Evolutionary conservation across 202 grass and related monocot species (phyloP), one percentile per base, ranked within the genome.

Genomic region (Setaria viridis): DNA sequence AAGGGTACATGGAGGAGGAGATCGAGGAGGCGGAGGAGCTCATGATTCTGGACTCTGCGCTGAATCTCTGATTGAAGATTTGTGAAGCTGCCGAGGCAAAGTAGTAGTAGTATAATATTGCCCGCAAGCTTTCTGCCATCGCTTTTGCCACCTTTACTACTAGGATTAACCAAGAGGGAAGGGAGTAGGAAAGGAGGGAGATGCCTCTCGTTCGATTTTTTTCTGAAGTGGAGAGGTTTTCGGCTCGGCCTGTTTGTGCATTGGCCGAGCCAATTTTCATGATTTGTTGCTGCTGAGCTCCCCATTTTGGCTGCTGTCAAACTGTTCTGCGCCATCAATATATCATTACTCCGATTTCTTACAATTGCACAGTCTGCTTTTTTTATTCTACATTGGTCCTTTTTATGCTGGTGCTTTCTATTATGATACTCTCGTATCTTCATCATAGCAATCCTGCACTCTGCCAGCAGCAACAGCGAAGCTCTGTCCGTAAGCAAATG

Each of bases 1-100:
- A 82, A 8, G 78, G 57, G 19, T 91, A 84, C 85, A 87, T 92
- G 20, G 94, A 87, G 45, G 94, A 91, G 87, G 91, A 85, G 65
- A 87, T 87, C 9, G 86, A 89, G 63, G 87, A 73, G 20, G 73
- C 49, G 33, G 63, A 89, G 73, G 74, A 90, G 39, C 9, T 47
- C 9, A 83, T 81, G 67, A 63, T 72, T 67, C 76, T 85, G 54
- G 90, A 83, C 70, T 59, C 85, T 85, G 82, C 48, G 66, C 48
- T 17, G 33, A 11, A 35, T 25, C 17, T 57, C 57, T 55, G 85
- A 58, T 25, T 20, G 69, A 80, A 43, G 78, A 85, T 79, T 73
- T 78, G 56, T 45, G 30, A 2, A n/a, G 39, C 10, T 57, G 54
- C 51, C 35, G 53, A 45, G n/a, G 37, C 50, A 58, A 81, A 59